phyloP scores from a whole-genome alignment of 345 rosid species.

The Chamaenerion angustifolium region DNA sequence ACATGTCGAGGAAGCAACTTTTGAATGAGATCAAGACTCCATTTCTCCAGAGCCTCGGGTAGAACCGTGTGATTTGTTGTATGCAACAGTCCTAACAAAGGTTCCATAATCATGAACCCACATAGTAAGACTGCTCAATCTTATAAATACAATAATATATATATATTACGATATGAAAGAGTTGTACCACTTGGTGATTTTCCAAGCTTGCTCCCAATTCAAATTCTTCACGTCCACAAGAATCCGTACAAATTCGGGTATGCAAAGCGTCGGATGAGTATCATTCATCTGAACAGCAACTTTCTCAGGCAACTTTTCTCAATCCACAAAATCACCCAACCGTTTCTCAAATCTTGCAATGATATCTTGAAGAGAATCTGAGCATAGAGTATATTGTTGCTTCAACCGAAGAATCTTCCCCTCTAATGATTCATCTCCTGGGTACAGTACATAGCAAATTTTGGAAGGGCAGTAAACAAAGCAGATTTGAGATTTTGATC shows the following conservation, averaged over 20 bases:
- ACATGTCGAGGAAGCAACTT: constrained; percentile 42
- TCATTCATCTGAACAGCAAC: constrained; percentile 48
- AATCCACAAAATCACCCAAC: constrained; percentile 18
- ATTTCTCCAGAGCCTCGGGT: constrained; percentile 46
- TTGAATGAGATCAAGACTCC: constrained; percentile 36
- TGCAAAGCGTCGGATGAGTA: constrained; percentile 41
- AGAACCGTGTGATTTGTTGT: constrained; percentile 40
- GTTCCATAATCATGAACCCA: background rate
- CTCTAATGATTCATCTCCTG: constrained; percentile 35
- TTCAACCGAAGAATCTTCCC: constrained; percentile 41
- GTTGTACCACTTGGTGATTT: constrained; percentile 28
- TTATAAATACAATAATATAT: background rate
- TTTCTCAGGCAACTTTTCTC: constrained; percentile 34
- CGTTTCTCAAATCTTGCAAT: constrained; percentile 29
- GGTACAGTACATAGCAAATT: constrained; percentile 41
- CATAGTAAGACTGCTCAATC: background rate
- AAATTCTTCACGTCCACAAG: constrained; percentile 32
- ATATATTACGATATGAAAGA: background rate
- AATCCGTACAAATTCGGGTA: constrained; percentile 39
- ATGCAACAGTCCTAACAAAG: constrained; percentile 30
- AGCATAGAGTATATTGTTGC: constrained; percentile 43
- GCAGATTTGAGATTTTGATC: background rate
- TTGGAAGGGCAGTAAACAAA: constrained; percentile 8
- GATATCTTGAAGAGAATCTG: constrained; percentile 40
- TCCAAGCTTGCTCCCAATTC: constrained; percentile 39